Conservation (phyloP, 176 grass and related monocot genomes). For the Carex littledalei region DNA sequence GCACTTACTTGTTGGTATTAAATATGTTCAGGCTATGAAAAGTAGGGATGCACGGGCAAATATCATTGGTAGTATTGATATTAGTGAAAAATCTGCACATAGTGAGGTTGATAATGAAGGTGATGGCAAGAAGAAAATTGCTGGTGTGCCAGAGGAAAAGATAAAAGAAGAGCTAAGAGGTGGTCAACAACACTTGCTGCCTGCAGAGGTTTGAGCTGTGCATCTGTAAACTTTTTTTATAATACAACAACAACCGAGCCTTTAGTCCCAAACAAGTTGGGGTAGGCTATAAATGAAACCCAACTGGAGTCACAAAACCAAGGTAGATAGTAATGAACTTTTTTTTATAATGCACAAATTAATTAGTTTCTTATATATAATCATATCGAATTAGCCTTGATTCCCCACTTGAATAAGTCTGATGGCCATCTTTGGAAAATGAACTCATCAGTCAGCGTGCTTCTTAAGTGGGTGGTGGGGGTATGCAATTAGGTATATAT, state of each 20-base stretch:
- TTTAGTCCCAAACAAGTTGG: too few species aligned
- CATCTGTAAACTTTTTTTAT: neutral
- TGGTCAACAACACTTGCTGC: slow-evolving; percentile 58
- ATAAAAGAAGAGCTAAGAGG: slow-evolving; percentile 43
- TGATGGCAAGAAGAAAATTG: slow-evolving; percentile 16
- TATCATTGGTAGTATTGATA: slow-evolving; percentile 33
- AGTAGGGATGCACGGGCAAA: slow-evolving; percentile 45
- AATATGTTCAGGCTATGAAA: slow-evolving; percentile 39
- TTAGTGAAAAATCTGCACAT: slow-evolving; percentile 34
- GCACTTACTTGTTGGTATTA: slow-evolving; percentile 6
- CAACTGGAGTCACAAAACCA: too few species aligned
- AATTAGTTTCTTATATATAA: slow-evolving; percentile 1
- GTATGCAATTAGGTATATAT: neutral
- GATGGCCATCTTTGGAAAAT: neutral
- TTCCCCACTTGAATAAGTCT: neutral
- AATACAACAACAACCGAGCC: too few species aligned
- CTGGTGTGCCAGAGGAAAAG: slow-evolving; percentile 36
- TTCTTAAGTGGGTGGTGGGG: neutral
- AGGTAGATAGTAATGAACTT: too few species aligned
- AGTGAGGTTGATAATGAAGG: slow-evolving; percentile 33
- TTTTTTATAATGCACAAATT: neutral
- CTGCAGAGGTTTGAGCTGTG: slow-evolving; percentile 46
- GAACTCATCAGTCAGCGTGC: neutral
- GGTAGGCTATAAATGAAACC: too few species aligned
- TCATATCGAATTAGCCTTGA: neutral